Base-by-base conservation (phyloP, 2,329 filamentous ascomycete species). In the Aspergillus japonicus region DNA sequence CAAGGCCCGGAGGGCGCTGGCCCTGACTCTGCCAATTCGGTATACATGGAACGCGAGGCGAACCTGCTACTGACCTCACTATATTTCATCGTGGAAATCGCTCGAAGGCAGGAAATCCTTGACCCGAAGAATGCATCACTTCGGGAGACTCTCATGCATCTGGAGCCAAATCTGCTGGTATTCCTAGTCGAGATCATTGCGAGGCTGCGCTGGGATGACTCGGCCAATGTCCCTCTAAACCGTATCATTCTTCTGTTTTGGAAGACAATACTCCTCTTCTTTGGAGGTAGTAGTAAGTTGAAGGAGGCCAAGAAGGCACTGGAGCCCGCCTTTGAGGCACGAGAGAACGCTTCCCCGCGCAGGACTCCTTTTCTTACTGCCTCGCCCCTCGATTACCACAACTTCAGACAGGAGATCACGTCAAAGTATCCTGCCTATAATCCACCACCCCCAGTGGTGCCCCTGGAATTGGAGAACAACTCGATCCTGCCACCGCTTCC, bases 341-440 rank as follows among this genome's bases (percentile, higher is more conserved):
- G 71, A 50, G 65, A 70, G 23, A 68, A 72, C 48, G 62, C 68
- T 68, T 78, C 81, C 62, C 77, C 75, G 47, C 87, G 87, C 67
- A 85, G 87, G 54, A 89, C 90, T 66, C 88, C 88, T n/a, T 81
- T 90, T 49, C 94, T 99, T 62, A 96, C 91, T 1, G 94, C 95
- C 4, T 97, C 94, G 1, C 95, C 95, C 4, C 80, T 99, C 11
- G 95, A 99, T 71, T 99, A 99, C 71, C 94, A 99, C 72, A 84
- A 93, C 23, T 99, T 99, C 72, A 89, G 95, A 39, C 94, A 97
- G 74, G 95, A 99, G 74, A 94, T 99, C 60, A 96, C 90, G 16
- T 97, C 94, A 2, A 99, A 99, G 77, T 99, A 99, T 73, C 95
- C 95, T 11, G 91, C 95, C 2, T 99, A 99, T 74, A 89, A 96